A percentile compares a stretch with the other conserved stretches of the same genome.
Conservation (phyloP, 257 asterid species). For the Nicotiana paniculata region DNA sequence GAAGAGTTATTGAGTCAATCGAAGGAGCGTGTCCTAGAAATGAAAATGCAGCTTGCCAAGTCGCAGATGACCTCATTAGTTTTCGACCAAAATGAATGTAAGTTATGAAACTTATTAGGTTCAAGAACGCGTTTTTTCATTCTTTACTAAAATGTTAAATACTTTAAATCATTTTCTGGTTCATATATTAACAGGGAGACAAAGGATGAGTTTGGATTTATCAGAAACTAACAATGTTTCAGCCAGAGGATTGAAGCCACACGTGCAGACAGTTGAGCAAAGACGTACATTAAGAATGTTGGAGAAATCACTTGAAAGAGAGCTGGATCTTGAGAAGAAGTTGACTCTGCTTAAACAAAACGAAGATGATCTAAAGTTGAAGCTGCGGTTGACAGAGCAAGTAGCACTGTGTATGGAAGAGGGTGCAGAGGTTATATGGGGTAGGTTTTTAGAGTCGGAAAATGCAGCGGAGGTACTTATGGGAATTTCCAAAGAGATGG, state of each 20-base stretch:
- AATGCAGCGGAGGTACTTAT: conserved; percentile 59
- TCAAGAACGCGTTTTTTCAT: not conserved
- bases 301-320: conserved; percentile 66
- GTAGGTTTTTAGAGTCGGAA: conserved; percentile 81
- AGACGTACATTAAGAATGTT: conserved; percentile 59
- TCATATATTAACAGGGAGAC: conserved; percentile 36
- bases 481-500: conserved; percentile 75
- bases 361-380: conserved; percentile 69
- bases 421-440: conserved; percentile 88
- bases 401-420: conserved; percentile 80
- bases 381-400: conserved; percentile 57
- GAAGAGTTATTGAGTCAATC: conserved; percentile 50
- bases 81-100: conserved; percentile 56
- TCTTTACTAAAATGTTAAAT: not conserved
- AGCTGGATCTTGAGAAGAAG: conserved; percentile 77
- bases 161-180: not conserved
- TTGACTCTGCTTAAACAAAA: conserved; percentile 47
- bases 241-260: conserved; percentile 36
- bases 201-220: conserved; percentile 28
- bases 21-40: conserved; percentile 55
- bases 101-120: conserved; percentile 18
- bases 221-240: conserved; percentile 28
- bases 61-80: conserved; percentile 71
- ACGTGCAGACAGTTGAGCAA: conserved; percentile 38
- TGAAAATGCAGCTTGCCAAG: conserved; percentile 74